Base-by-base conservation (phyloP, 805 yeast genomes). In the Zygotorulaspora chibaensis region DNA sequence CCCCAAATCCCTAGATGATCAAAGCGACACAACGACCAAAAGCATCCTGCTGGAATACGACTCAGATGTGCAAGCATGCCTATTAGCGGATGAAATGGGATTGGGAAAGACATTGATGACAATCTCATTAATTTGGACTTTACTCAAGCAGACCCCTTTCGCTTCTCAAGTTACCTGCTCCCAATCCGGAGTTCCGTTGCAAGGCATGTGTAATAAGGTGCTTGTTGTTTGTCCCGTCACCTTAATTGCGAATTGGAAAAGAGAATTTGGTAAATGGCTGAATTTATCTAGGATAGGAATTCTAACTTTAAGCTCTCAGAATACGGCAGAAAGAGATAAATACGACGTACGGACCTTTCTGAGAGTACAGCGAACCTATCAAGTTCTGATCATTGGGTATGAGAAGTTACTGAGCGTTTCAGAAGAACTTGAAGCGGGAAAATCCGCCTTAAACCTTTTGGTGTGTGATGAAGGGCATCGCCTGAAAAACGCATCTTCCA, bases 11-110 rank as follows among this genome's bases (percentile, higher is more conserved):
- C 36, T 26, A 25, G 31, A 12, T 8, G 30, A 17, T 9, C 30
- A 29, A 1, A 37, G 8, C 8, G 46, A 43, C n/a, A 16, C 40
- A 7, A 49, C 54, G 1, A 25, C 54, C 2, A 47, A 49, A 25
- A 47, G 58, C 26, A 8, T 52, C 2, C 16, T 52, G 12, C 41
- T 59, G 20, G 61, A 63, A 13, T 43, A 48, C 8, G 65, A 62
- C 43, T 45, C 56, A 7, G 62, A 58, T 38, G 53, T 66, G 13
- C 55, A 66, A 35, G 98, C 99, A 0, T 90, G 91, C 2, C 67
- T 93, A 4, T 65, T 93, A 35, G 99, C 99, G 0, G 99, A 93
- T 65, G 98, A 91, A 56, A 93, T 93, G 99, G 99, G 99, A 0
- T 70, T 93, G 13, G 96, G 96, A 2, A 86, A 86, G 57, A 90